Base-by-base conservation (phyloP, 2,329 filamentous ascomycete species). In the Knufia petricola region DNA sequence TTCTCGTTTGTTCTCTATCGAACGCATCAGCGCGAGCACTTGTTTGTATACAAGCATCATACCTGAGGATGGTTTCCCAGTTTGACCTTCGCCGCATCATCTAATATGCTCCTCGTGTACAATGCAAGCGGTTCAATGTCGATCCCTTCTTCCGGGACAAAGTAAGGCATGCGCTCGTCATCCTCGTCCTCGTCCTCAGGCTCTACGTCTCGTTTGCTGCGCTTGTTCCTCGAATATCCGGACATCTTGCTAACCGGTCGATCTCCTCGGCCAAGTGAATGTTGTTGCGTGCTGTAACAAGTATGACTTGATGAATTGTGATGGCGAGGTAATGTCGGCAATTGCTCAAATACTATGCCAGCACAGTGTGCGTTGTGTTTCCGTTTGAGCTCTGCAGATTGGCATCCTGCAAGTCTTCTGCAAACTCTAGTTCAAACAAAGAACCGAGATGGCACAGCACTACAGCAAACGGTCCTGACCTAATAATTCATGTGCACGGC, bases 91-190 rank as follows among this genome's bases (percentile, higher is more conserved):
- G 44, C 44, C 24, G n/a, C 23, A 19, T 39, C 23, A 32, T 47
- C 44, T 17, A 47, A 34, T 28, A 47, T 24, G 15, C 44, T 32
- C 36, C 44, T 38, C 20, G 30, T 32, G 36, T 47, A 47, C n/a
- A 31, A 12, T n/a, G 44, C 44, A 4, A 47, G 26, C 13, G 44
- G 44, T 39, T 47, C 44, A 30, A 47, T 47, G 23, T 47, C 44
- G 30, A 47, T 47, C 15, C 44, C 44, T 38, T 47, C 44, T 26
- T 47, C 44, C 23, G 44, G 44, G 10, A 47, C 44, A 31, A 47
- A 47, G 23, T 47, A 47, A 1, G 44, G 44, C 44, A 47, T 47
- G 32, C 44, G 44, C 2, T 39, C 34, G 24, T n/a, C 13, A 20
- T 47, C 44, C n/a, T 38, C 34, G 12, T 47, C 44, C 9, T 39